These are phyloP conservation scores for Backusella tarrabulga DNA, from an alignment of 192 early-diverging fungal species.

Conservation along the genomic window DNA sequence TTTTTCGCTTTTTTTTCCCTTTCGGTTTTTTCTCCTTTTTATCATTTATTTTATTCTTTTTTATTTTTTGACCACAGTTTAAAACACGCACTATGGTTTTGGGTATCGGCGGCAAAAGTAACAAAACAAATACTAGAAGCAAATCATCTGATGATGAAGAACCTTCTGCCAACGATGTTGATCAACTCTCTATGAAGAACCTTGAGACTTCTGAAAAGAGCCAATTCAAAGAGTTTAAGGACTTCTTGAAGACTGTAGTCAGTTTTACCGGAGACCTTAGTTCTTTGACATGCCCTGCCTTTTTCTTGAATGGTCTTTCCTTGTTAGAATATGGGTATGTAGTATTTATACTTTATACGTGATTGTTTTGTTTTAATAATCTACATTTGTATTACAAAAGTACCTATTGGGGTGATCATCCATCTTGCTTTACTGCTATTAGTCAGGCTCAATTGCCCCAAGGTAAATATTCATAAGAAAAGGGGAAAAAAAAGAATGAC, in stretches of 20 bases:
- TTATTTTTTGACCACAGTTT: too few relatives aligned
- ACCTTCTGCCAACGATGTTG: slow-evolving; percentile 25
- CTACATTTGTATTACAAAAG: slow-evolving; percentile 5
- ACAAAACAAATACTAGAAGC: neutral
- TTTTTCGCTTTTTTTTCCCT: neutral
- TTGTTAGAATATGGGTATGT: slow-evolving; percentile 73
- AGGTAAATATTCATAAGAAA: slow-evolving; percentile 19
- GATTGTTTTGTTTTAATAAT: neutral
- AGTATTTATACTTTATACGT: neutral
- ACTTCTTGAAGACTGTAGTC: slow-evolving; percentile 65
- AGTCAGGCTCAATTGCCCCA: slow-evolving; percentile 46
- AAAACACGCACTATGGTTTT: neutral
- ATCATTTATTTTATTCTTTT: neutral
- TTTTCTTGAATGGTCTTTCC: slow-evolving; percentile 74
- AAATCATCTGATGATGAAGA: slow-evolving; percentile 18
- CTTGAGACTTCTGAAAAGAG: slow-evolving; percentile 25
- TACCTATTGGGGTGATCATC: slow-evolving; percentile 44
- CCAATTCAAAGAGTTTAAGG: slow-evolving; percentile 48
- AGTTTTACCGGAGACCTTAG: slow-evolving; percentile 82
- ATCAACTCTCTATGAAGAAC: slow-evolving; percentile 30
- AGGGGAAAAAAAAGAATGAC: neutral
- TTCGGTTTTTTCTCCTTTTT: neutral
- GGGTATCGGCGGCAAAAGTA: neutral
- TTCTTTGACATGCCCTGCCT: slow-evolving; percentile 76
- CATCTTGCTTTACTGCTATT: slow-evolving; percentile 60